Conservation (phyloP, 1,284 basidiomycete genomes). For the Afroboletus lepidellus region DNA sequence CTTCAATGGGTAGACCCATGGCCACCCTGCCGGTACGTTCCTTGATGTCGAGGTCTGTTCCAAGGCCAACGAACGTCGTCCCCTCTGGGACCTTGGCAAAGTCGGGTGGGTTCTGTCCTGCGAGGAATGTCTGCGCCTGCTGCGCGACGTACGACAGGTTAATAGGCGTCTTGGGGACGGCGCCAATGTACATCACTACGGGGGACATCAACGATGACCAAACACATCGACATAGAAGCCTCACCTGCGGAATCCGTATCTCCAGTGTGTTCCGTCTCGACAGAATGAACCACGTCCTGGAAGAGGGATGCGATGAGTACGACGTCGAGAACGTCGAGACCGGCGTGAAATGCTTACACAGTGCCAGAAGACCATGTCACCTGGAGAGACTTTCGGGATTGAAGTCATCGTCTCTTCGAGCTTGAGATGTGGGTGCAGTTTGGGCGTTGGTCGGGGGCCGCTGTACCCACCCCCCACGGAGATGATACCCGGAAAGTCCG, state of each 20-base stretch:
- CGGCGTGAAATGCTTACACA: conserved; percentile 46
- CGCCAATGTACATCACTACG: conserved; percentile 78
- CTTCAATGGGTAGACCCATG: conserved; percentile 32
- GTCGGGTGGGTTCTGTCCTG: conserved; percentile 67
- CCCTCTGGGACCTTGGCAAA: conserved; percentile 54
- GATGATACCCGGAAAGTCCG: conserved; percentile 61
- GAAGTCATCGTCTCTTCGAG: conserved; percentile 75
- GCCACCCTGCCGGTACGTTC: conserved; percentile 26
- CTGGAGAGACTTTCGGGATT: conserved; percentile 71
- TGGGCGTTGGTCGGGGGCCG: conserved; percentile 53
- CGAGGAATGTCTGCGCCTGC: conserved; percentile 62
- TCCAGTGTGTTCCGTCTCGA: conserved; percentile 73
- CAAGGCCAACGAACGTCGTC: conserved; percentile 22
- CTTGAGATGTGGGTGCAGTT: conserved; percentile 64
- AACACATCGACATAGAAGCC: not conserved
- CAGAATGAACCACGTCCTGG: conserved; percentile 77
- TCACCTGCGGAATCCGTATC: conserved; percentile 67
- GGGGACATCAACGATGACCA: not conserved
- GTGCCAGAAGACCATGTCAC: conserved; percentile 89
- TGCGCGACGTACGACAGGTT: conserved; percentile 61
- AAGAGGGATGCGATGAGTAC: not conserved
- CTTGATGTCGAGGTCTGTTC: conserved; percentile 22
- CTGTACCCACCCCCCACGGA: conserved; percentile 43
- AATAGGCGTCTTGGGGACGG: conserved; percentile 69
- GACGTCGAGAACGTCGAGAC: not conserved